Evolutionary conservation across 768 basidiomycete species (phyloP), one percentile per base, ranked within the genome.

Genomic region (Galerina marginata): DNA sequence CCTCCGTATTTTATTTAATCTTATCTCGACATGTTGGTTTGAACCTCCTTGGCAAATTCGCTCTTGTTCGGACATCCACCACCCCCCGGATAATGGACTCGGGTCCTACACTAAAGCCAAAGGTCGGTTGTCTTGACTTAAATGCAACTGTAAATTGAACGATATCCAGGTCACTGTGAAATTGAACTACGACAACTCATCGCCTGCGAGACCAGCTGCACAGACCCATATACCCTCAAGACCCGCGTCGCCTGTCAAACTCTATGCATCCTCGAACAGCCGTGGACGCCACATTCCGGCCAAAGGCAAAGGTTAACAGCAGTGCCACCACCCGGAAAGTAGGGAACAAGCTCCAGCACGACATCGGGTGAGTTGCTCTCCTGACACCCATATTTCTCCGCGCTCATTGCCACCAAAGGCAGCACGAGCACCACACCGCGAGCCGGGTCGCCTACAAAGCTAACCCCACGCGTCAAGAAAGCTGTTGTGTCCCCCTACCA

Each of bases 301-400:
- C 86, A 12, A 89, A 79, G 69, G 87, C 85, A 59, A 90, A 87
- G 72, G 78, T 90, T 40, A 89, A 85, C 66, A 81, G 76, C 60
- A 84, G 78, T 64, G 84, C 84, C 38, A 79, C 81, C 7, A 60
- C 72, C 11, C 74, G 77, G 47, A 79, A 73, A 63, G 50, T 69
- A n/a, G 9, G 59, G 61, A 23, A 49, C 47, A 9, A 58, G 36
- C 15, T 51, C 52, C 37, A 60, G 49, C 54, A 65, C 65, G 20
- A 52, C 58, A 9, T 57, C 56, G 42, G 46, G 59, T 64, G 44
- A 66, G 69, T 64, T 53, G 6, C 26, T 16, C 38, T 56, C 1
- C 5, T 9, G 25, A 14, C 6, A 25, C 16, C 4, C 6, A 15
- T 39, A 0, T 5, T 54, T 43, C 40, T 6, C 45, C 38, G n/a